A percentile compares a stretch with the other conserved stretches of the same genome.
phyloP scores from a whole-genome alignment of 139 green algal species.

The Zygnema circumcarinatum region DNA sequence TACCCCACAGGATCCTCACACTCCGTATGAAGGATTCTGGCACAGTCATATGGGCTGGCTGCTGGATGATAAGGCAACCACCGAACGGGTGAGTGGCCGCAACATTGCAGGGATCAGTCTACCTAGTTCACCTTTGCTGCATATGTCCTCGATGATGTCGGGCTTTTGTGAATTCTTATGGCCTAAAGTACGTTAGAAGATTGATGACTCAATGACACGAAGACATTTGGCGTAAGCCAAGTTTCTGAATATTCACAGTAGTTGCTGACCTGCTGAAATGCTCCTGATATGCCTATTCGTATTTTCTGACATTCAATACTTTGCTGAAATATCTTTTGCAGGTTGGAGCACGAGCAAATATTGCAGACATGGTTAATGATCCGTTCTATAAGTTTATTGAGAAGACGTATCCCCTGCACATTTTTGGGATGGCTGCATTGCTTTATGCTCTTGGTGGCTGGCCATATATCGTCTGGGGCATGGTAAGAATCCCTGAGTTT shows the following conservation, averaged over 20 bases:
- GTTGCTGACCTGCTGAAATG: too few relatives aligned
- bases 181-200: too few relatives aligned
- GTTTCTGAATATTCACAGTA: too few relatives aligned
- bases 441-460: slow-evolving; percentile 88
- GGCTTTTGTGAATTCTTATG: too few relatives aligned
- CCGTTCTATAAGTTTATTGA: slow-evolving; percentile 91
- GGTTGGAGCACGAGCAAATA: slow-evolving; percentile 17
- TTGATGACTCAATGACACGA: too few relatives aligned
- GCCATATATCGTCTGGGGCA: slow-evolving; percentile 91
- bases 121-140: background rate
- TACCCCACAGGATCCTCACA: slow-evolving; percentile 97
- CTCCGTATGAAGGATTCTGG: slow-evolving; percentile 98
- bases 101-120: slow-evolving; percentile 41
- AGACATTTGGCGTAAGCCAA: too few relatives aligned
- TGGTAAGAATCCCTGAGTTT: slow-evolving; percentile 54
- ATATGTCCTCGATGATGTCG: background rate
- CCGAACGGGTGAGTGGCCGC: slow-evolving; percentile 64
- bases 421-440: slow-evolving; percentile 76
- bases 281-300: too few relatives aligned
- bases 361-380: slow-evolving; percentile 82
- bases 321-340: too few relatives aligned
- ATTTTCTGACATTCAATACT: too few relatives aligned
- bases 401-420: slow-evolving; percentile 88
- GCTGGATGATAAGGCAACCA: slow-evolving; percentile 82
- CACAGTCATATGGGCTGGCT: slow-evolving; percentile 97